phyloP scores from a whole-genome alignment of 1,139 yeast genomes.

The Yamadazyma membranifaciens region DNA sequence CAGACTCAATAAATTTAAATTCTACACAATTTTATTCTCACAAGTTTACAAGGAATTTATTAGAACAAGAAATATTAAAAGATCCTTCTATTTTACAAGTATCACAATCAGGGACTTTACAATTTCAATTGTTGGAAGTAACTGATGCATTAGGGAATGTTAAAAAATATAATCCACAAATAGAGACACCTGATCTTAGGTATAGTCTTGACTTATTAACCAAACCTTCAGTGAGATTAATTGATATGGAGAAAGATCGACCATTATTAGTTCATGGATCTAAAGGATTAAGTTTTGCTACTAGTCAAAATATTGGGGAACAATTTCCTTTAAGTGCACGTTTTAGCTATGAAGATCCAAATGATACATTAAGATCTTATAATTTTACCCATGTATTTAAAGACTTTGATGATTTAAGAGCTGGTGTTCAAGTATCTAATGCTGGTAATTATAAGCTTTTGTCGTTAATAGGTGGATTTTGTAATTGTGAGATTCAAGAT shows the following conservation, averaged over 20 bases:
- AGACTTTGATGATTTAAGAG: constrained; percentile 23
- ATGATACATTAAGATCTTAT: constrained; percentile 24
- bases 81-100: constrained; percentile 21
- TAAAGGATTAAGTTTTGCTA: constrained; percentile 31
- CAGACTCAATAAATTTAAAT: constrained; percentile 10
- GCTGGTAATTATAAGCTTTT: constrained; percentile 66
- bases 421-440: constrained; percentile 40
- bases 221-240: constrained; percentile 48
- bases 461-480: constrained; percentile 54
- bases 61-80: constrained; percentile 36
- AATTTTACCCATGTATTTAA: constrained; percentile 38
- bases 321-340: constrained; percentile 49
- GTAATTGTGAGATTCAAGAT: constrained; percentile 59
- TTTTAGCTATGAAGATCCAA: constrained; percentile 28
- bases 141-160: constrained; percentile 75
- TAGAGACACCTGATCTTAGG: constrained; percentile 46
- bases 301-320: constrained; percentile 19
- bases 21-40: constrained; percentile 16
- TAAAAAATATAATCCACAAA: constrained; percentile 51
- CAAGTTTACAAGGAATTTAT: constrained; percentile 28
- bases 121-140: constrained; percentile 64
- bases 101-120: constrained; percentile 55
- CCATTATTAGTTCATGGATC: constrained; percentile 40
- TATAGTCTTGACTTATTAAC: constrained; percentile 63
- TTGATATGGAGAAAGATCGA: constrained; percentile 37